Conservation (phyloP, 2,329 filamentous ascomycete species). For the Pyrenochaeta sp. region DNA sequence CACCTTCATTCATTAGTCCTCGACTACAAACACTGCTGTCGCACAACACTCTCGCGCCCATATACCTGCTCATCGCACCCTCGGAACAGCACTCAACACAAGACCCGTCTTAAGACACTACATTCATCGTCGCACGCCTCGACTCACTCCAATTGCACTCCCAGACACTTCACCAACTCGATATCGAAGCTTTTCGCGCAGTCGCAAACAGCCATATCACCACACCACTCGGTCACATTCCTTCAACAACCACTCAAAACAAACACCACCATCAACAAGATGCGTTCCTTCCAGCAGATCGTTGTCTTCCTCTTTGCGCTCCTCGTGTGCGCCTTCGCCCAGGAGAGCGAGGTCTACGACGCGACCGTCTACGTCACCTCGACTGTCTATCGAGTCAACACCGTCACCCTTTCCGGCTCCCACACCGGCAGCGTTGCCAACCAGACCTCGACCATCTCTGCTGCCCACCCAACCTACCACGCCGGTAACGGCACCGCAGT, state of each 20-base stretch:
- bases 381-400: slow-evolving; percentile 51
- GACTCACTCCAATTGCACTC: no score
- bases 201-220: slow-evolving; percentile 6
- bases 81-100: slow-evolving; percentile 6
- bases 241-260: slow-evolving; percentile 15
- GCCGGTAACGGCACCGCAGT: slow-evolving; percentile 30
- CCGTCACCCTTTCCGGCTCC: slow-evolving; percentile 45
- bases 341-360: slow-evolving; percentile 35
- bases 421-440: slow-evolving; percentile 38
- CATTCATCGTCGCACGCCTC: background rate
- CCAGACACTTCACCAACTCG: slow-evolving; percentile 10
- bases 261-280: slow-evolving; percentile 29
- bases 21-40: slow-evolving; percentile 19
- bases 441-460: slow-evolving; percentile 43
- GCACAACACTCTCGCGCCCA: slow-evolving; percentile 5
- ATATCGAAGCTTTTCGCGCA: slow-evolving; percentile 9
- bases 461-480: slow-evolving; percentile 24
- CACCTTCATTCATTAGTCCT: background rate
- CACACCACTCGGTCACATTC: slow-evolving; percentile 5
- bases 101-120: slow-evolving; percentile 8
- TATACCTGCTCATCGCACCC: background rate
- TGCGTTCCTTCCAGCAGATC: slow-evolving; percentile 48
- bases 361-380: slow-evolving; percentile 49
- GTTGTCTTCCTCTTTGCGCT: slow-evolving; percentile 46
- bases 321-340: slow-evolving; percentile 41